These are phyloP conservation scores for Sporisorium iseilematis-ciliati DNA, from an alignment of 1,284 basidiomycete species.

Conservation along the genomic window DNA sequence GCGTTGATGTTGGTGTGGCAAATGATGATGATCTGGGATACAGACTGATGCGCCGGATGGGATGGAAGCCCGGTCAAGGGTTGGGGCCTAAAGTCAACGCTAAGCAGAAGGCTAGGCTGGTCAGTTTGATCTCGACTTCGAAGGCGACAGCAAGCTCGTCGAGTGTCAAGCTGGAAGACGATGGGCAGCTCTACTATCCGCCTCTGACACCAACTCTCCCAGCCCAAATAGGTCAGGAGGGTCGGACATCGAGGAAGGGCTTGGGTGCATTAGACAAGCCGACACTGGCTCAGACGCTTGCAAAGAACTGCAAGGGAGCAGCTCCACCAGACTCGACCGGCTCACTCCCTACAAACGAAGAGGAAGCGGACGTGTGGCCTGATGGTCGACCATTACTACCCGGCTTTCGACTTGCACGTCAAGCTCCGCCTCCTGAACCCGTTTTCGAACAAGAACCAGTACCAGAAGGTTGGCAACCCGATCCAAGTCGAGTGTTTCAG, in stretches of 20 bases:
- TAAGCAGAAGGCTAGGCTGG: slow-evolving; percentile 76
- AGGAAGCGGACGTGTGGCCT: slow-evolving; percentile 72
- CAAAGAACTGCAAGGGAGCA: not conserved
- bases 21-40: slow-evolving; percentile 30
- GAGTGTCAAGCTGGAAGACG: slow-evolving; percentile 71
- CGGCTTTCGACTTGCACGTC: slow-evolving; percentile 81
- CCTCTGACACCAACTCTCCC: slow-evolving; percentile 77
- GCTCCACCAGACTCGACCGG: not conserved
- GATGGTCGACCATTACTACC: slow-evolving; percentile 81
- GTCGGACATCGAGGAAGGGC: slow-evolving; percentile 74
- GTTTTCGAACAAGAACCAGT: slow-evolving; percentile 81
- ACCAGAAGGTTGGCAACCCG: slow-evolving; percentile 83
- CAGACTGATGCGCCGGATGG: slow-evolving; percentile 88
- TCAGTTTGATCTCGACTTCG: slow-evolving; percentile 16
- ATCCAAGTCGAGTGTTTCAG: slow-evolving; percentile 82
- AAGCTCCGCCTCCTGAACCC: slow-evolving; percentile 79
- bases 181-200: slow-evolving; percentile 81
- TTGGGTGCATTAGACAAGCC: slow-evolving; percentile 73
- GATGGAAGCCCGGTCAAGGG: slow-evolving; percentile 92
- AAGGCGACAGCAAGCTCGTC: slow-evolving; percentile 9
- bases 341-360: not conserved
- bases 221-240: not conserved
- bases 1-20: not conserved
- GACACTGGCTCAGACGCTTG: slow-evolving; percentile 15
- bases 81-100: slow-evolving; percentile 90